Percentiles rank a stretch among this genome's conserved stretches.
phyloP scores from a whole-genome alignment of 345 rosid genomes.

The Turnera subulata region DNA sequence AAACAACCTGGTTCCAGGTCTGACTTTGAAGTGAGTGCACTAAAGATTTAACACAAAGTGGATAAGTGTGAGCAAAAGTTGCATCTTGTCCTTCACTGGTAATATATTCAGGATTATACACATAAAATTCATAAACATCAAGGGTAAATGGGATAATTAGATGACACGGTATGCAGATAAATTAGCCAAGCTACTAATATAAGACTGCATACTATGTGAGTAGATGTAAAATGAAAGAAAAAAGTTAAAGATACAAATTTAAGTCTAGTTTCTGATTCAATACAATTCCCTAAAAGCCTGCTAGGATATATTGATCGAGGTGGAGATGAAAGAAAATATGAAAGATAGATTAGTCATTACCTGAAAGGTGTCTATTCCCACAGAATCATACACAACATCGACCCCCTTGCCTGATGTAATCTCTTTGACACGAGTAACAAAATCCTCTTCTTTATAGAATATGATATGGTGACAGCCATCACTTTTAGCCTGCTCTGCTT shows the following conservation, averaged over 20 bases:
- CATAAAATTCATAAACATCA: too few species aligned
- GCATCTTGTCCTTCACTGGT: too few species aligned
- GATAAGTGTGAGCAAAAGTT: too few species aligned
- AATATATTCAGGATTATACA: too few species aligned
- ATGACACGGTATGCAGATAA: not conserved
- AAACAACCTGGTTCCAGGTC: not conserved
- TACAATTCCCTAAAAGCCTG: not conserved
- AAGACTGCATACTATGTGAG: too few species aligned
- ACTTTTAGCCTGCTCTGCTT: conserved; percentile 88
- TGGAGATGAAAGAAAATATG: too few species aligned
- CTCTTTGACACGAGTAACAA: conserved; percentile 66
- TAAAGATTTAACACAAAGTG: too few species aligned
- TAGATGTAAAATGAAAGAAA: too few species aligned
- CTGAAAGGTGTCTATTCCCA: conserved; percentile 87
- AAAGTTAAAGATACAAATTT: not conserved
- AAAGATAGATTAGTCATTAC: conserved; percentile 31
- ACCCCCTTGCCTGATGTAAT: conserved; percentile 82
- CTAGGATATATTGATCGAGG: too few species aligned
- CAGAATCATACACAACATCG: conserved; percentile 84
- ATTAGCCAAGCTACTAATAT: too few species aligned
- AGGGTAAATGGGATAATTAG: too few species aligned
- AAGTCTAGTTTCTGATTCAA: not conserved
- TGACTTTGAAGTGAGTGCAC: too few species aligned
- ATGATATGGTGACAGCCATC: conserved; percentile 92
- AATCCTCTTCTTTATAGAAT: conserved; percentile 71